These are phyloP conservation scores for Centella asiatica DNA, from an alignment of 129 eudicot species.

Conservation along the genomic window DNA sequence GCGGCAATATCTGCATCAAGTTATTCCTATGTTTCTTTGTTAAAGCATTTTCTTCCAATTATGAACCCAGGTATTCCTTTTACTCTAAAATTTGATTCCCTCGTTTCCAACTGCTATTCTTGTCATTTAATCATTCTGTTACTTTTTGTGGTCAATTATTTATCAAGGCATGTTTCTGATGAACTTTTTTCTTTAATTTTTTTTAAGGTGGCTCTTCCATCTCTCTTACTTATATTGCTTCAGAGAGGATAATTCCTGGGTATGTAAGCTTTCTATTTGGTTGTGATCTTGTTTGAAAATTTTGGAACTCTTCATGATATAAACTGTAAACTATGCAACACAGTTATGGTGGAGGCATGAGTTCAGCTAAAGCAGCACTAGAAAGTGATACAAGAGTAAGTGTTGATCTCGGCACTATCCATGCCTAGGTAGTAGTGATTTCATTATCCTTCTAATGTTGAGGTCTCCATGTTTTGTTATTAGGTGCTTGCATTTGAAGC, in stretches of 20 bases:
- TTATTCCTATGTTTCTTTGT: constrained; percentile 82
- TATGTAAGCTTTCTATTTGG: constrained; percentile 12
- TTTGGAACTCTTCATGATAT: background rate
- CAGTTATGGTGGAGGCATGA: constrained; percentile 99
- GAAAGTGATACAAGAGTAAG: constrained; percentile 89
- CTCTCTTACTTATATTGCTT: constrained; percentile 89
- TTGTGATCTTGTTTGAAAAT: constrained; percentile 1
- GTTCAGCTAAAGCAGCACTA: constrained; percentile 94
- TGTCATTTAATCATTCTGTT: background rate
- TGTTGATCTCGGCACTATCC: background rate
- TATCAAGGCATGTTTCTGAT: background rate
- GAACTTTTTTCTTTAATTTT: constrained; percentile 5
- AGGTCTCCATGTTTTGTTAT: constrained; percentile 7
- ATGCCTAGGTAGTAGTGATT: constrained; percentile 2
- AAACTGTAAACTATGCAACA: constrained; percentile 1
- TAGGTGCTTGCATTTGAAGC: constrained; percentile 98
- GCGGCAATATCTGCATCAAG: constrained; percentile 97
- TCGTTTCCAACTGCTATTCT: background rate
- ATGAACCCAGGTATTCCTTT: constrained; percentile 70
- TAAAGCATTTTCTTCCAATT: constrained; percentile 89
- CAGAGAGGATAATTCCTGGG: constrained; percentile 96
- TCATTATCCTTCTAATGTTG: background rate
- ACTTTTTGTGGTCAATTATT: background rate
- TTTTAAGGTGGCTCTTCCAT: constrained; percentile 78
- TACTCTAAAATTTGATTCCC: constrained; percentile 2